Base-by-base conservation (phyloP, 2,329 filamentous ascomycete genomes). In the Neofusicoccum sp. region DNA sequence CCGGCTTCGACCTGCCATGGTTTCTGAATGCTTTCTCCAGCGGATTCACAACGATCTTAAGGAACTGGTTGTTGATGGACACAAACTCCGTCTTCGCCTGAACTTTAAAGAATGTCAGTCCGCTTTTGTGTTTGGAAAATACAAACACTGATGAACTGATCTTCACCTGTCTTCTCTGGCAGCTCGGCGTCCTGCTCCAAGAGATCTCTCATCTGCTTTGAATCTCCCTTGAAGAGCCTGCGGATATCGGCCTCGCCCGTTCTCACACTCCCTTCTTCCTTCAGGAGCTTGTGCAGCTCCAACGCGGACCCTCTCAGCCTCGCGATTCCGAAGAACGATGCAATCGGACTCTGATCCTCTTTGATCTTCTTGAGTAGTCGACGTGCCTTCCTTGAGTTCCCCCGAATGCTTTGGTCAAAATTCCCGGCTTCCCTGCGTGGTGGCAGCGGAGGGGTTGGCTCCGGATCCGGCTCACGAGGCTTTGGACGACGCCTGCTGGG, bases 81-180 rank as follows among this genome's bases (percentile, higher is more conserved):
- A 56, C 51, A 6, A 56, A 56, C 8, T 56, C 51, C 6, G 51
- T 56, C 51, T 56, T 56, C 16, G 51, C n/a, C 28, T 56, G 51
- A 26, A 56, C 51, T 53, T 31, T n/a, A 26, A 3, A n/a, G n/a
- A 20, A 2, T 9, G 26, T 54, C 26, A 54, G 36, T 14, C 3
- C 8, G 14, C n/a, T n/a, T n/a, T n/a, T n/a, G n/a, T n/a, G n/a
- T 9, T 26, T 14, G 14, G 6, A 4, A 24, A 3, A 30, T 1
- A 2, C n/a, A 3, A 3, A 16, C 2, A 11, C 20, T 1, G 3
- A 20, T 6, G 16, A 11, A n/a, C 14, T 5, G 14, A 7, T 20
- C 44, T 38, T 56, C 14, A 56, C 51, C 16, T 33, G 51, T 56
- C 28, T 56, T 56, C 51, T 16, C 51, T 0, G 38, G 38, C 6